Conservation (phyloP, 345 rosid genomes). For the Sapria himalayana region DNA sequence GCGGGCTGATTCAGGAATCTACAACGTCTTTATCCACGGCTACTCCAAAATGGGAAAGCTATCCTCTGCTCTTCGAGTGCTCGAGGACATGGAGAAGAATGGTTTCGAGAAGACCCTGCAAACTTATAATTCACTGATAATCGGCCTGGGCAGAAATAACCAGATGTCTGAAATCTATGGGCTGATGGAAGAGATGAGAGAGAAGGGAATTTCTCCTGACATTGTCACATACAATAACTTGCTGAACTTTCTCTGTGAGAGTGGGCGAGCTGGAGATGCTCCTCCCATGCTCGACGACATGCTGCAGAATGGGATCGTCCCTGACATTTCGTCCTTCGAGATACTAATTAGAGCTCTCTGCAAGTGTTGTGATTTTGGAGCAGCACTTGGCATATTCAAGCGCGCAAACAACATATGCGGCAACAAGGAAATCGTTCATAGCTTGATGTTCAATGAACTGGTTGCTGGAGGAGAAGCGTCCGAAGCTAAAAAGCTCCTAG, state of each 20-base stretch:
- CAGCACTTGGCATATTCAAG: conserved; percentile 59
- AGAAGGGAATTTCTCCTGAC: conserved; percentile 65
- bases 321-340: conserved; percentile 49
- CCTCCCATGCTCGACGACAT: conserved; percentile 60
- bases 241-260: conserved; percentile 61
- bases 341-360: conserved; percentile 61
- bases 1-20: conserved; percentile 56
- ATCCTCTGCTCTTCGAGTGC: conserved; percentile 84
- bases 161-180: conserved; percentile 86
- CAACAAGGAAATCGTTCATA: conserved; percentile 60
- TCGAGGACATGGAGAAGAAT: conserved; percentile 88
- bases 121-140: conserved; percentile 72
- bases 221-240: conserved; percentile 56
- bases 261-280: conserved; percentile 60
- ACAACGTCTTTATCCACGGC: conserved; percentile 48
- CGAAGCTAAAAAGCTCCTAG: conserved; percentile 52
- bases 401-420: conserved; percentile 60
- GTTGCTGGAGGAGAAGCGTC: conserved; percentile 37
- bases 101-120: conserved; percentile 62
- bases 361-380: conserved; percentile 36
- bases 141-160: conserved; percentile 55
- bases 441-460: conserved; percentile 61
- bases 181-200: conserved; percentile 84
- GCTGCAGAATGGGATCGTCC: conserved; percentile 53
- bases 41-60: conserved; percentile 78